Base-by-base conservation (phyloP, 2,329 filamentous ascomycete species). In the Periconia digitata region DNA sequence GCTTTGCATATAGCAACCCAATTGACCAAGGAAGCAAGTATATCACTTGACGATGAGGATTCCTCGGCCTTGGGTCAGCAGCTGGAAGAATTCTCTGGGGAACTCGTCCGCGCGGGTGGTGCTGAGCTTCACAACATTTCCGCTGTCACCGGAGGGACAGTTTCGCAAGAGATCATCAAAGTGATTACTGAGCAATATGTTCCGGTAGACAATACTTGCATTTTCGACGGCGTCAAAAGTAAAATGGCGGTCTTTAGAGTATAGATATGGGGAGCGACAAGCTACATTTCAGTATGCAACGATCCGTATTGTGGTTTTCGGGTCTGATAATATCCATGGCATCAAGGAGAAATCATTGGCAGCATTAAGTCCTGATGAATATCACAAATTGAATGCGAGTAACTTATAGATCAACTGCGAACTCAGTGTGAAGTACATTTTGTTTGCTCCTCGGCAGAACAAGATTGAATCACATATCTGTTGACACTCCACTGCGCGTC, bases 121-220 rank as follows among this genome's bases (percentile, higher is more conserved):
- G 89, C 85, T 45, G 95, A 99, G 70, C 76, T 99, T 50, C 94
- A 99, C 75, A 97, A 96, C 67, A 89, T 95, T 47, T 88, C 92
- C 24, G 86, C 92, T 21, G 75, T 96, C 47, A 87, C 86, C 1
- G 95, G 94, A 23, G 95, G 94, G 3, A 87, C 99, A 76, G 87
- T 95, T 40, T 90, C 92, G n/a, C 95, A 99, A 72, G 94, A 99
- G 74, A 84, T 92, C 54, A 95, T 99, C 75, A 99, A 99, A 69
- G 80, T 84, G 70, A 83, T 92, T 38, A 86, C 84, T n/a, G 78
- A 80, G 60, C 84, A 86, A 69, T 86, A 86, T 62, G 75, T 85
- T 10, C 83, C 84, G 1, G 74, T 85, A 8, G 81, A 85, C 64
- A 85, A 85, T 51, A 83, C 79, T 0, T 85, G 82, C 59, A 66